Evolutionary conservation across 2,329 filamentous ascomycete genomes (phyloP).

Genomic region (Alternaria sp.): DNA sequence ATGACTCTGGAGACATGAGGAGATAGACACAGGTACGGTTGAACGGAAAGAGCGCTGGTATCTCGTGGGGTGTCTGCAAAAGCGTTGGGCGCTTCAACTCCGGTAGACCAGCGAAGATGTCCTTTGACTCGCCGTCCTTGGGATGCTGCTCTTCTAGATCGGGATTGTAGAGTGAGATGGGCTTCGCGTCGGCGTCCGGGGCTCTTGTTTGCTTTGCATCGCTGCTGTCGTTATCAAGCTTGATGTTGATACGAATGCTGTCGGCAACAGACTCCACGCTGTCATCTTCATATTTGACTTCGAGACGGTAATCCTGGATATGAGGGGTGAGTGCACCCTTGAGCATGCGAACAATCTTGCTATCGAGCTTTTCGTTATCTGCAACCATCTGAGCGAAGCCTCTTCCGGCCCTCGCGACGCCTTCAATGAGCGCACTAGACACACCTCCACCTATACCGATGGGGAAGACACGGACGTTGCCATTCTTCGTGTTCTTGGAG

Average conservation of each 20-base stretch:
- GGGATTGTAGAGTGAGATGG: neutral
- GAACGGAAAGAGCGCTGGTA: constrained; percentile 3
- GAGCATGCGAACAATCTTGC: constrained; percentile 11
- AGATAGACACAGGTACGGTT: constrained; percentile 7
- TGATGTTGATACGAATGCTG: neutral
- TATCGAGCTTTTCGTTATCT: constrained; percentile 5
- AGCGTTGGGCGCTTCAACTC: neutral
- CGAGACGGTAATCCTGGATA: constrained; percentile 6
- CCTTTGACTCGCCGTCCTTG: neutral
- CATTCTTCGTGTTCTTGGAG: neutral
- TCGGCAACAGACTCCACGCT: constrained; percentile 3
- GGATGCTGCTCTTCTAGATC: neutral
- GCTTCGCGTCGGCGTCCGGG: neutral
- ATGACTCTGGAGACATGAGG: constrained; percentile 4
- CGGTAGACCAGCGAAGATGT: neutral
- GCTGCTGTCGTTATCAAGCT: neutral
- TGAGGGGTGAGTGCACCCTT: constrained; percentile 11
- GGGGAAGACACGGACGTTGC: constrained; percentile 5
- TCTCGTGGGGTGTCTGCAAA: constrained; percentile 2
- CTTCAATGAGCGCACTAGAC: constrained; percentile 5
- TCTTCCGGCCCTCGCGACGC: constrained; percentile 6
- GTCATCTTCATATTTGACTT: constrained; percentile 9
- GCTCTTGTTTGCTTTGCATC: too few species aligned
- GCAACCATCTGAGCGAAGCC: constrained; percentile 11
- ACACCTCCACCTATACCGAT: constrained; percentile 5